Evolutionary conservation across 768 basidiomycete species (phyloP), one percentile per base, ranked within the genome.

Genomic region (Boletus subcaerulescens): DNA sequence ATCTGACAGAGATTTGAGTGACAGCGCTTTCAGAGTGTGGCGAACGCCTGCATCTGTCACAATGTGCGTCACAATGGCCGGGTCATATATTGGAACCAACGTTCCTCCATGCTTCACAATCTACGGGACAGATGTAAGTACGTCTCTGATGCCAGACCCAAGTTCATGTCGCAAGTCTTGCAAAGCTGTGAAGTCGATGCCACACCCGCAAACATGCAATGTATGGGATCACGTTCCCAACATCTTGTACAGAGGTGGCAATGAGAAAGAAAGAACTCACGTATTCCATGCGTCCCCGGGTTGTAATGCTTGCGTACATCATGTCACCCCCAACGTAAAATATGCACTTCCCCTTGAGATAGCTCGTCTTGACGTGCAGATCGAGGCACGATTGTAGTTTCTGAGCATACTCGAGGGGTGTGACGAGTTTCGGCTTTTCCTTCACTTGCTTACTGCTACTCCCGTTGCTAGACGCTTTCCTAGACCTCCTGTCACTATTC

Each of bases 91-190:
- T 3, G 86, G 77, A 38, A 81, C 69, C 24, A 91, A 71, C 20
- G 76, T 80, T 42, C 81, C 90, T 12, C 90, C 90, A 57, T 81
- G 71, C 55, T 74, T 75, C 41, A 84, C 73, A 39, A 92, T 80
- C 89, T 91, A 58, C 29, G 11, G 6, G 35, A 45, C 31, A 10
- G 12, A 36, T 1, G 11, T 63, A n/a, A 67, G 59, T 20, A 42
- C 29, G 22, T 11, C 48, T n/a, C 24, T 7, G 29, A 33, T 12
- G 20, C 9, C 26, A 46, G 8, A 32, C 17, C 12, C 36, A 20
- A 42, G 11, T 38, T 41, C 31, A 40, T 7, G 39, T 31, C 6
- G 13, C 42, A 44, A 22, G 3, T 10, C 35, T 10, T 6, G 26
- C 13, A 9, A 15, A 14, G 22, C 17, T n/a, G 20, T 13, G 33